A percentile compares a stretch with the other conserved stretches of the same genome.
phyloP scores from a whole-genome alignment of 2,329 filamentous ascomycete species.

The Hawksworthiomyces lignivorus region DNA sequence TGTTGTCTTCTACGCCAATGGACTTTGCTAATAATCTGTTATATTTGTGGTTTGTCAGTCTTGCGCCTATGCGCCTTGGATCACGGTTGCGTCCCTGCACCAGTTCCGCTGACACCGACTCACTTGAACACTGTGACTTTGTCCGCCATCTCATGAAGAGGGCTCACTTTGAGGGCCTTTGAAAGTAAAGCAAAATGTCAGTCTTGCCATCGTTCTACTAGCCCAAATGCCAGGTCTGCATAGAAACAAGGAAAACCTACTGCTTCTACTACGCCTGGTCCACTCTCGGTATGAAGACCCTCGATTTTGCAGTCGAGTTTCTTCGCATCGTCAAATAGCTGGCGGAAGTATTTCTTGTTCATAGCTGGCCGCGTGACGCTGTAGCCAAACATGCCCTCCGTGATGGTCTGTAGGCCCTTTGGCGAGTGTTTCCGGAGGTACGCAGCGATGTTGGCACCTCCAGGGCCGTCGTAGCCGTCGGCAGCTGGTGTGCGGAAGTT shows the following conservation, averaged over 20 bases:
- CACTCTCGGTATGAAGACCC: slow-evolving; percentile 91
- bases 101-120: no score
- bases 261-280: slow-evolving; percentile 89
- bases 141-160: slow-evolving; percentile 84
- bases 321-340: slow-evolving; percentile 70
- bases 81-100: no score
- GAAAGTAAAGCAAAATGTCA: not conserved
- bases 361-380: slow-evolving; percentile 78
- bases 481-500: slow-evolving; percentile 70
- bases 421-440: slow-evolving; percentile 69
- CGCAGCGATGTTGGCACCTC: slow-evolving; percentile 58
- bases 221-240: no score
- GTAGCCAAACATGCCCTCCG: slow-evolving; percentile 93
- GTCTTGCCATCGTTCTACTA: no score
- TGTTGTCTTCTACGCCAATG: slow-evolving; percentile 75
- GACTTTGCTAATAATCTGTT: slow-evolving; percentile 58
- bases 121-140: slow-evolving; percentile 90
- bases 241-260: not conserved
- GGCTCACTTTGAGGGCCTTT: slow-evolving; percentile 73
- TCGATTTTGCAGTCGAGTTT: slow-evolving; percentile 75
- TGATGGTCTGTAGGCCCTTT: slow-evolving; percentile 63
- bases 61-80: no score
- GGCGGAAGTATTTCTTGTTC: slow-evolving; percentile 87
- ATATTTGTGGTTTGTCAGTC: no score
- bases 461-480: slow-evolving; percentile 30